These are phyloP conservation scores for Amoebophrya sp. DNA, from an alignment of 169 alveolate species.

Conservation along the genomic window DNA sequence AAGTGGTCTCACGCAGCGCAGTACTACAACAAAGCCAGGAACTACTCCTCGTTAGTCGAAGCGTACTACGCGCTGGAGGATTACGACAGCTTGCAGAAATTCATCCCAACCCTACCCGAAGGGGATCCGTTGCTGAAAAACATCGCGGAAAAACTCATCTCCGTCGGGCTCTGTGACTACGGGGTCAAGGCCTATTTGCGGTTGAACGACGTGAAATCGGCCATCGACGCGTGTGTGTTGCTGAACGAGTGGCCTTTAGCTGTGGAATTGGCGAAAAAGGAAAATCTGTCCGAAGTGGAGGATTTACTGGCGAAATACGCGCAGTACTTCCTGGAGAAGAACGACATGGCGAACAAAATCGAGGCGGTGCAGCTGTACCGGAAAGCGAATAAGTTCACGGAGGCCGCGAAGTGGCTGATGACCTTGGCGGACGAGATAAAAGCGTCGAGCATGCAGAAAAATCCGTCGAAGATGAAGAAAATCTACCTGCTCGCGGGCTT, in stretches of 20 bases:
- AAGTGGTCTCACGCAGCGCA: constrained; percentile 79
- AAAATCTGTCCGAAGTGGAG: constrained; percentile 74
- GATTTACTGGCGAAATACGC: constrained; percentile 74
- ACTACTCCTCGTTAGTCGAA: constrained; percentile 63
- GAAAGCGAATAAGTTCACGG: constrained; percentile 78
- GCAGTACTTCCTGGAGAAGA: constrained; percentile 35
- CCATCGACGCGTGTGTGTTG: constrained; percentile 78
- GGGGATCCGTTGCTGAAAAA: constrained; percentile 55
- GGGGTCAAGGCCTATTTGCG: constrained; percentile 74
- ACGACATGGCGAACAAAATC: constrained; percentile 49
- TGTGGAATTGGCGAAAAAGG: constrained; percentile 76
- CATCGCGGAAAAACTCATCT: constrained; percentile 70
- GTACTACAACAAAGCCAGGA: constrained; percentile 63
- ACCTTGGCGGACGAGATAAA: constrained; percentile 55
- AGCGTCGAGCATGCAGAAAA: constrained; percentile 57
- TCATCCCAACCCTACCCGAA: constrained; percentile 62
- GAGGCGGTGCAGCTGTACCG: constrained; percentile 80
- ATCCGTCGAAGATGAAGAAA: constrained; percentile 70
- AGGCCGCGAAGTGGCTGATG: constrained; percentile 69
- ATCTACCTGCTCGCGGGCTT: constrained; percentile 80
- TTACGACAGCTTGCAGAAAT: constrained; percentile 53
- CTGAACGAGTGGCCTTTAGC: constrained; percentile 84
- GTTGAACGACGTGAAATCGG: constrained; percentile 72
- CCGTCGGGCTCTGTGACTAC: constrained; percentile 74
- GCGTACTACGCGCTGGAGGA: constrained; percentile 69